Percentiles rank a stretch among this genome's conserved stretches.
phyloP scores from a whole-genome alignment of 108 stramenopile species.

The Conticribra weissflogii region DNA sequence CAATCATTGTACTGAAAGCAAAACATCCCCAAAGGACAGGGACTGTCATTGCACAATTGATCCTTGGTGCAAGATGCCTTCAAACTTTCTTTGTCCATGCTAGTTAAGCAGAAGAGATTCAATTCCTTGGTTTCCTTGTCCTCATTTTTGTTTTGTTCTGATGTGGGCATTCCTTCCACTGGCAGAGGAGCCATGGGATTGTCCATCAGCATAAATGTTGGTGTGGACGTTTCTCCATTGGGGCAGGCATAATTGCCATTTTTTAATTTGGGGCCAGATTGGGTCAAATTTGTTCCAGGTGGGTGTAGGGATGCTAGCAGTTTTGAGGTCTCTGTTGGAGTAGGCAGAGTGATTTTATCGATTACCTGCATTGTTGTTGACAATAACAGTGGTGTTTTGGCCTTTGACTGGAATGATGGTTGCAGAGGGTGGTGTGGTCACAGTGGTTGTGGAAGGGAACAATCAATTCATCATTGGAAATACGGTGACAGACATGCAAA shows the following conservation, averaged over 20 bases:
- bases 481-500: too few relatives aligned
- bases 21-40: constrained; percentile 23
- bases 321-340: constrained; percentile 18
- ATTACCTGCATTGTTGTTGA: constrained; percentile 6
- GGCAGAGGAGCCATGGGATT: background rate
- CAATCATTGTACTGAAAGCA: constrained; percentile 36
- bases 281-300: constrained; percentile 26
- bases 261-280: constrained; percentile 22
- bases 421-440: constrained; percentile 1
- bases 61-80: constrained; percentile 21
- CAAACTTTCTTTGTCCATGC: constrained; percentile 17
- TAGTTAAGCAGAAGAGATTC: constrained; percentile 22
- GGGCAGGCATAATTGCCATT: constrained; percentile 16
- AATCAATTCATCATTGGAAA: too few relatives aligned
- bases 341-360: constrained; percentile 30
- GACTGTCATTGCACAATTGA: constrained; percentile 4
- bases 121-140: too few relatives aligned
- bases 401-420: background rate
- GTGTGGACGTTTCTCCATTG: background rate
- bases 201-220: background rate
- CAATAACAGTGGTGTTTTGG: background rate
- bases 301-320: constrained; percentile 13
- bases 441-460: too few relatives aligned
- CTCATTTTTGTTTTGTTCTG: background rate
- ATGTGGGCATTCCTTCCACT: background rate